Evolutionary conservation across 139 green algal species (phyloP), one percentile per base, ranked within the genome.

Genomic region (Eudorina sp.): DNA sequence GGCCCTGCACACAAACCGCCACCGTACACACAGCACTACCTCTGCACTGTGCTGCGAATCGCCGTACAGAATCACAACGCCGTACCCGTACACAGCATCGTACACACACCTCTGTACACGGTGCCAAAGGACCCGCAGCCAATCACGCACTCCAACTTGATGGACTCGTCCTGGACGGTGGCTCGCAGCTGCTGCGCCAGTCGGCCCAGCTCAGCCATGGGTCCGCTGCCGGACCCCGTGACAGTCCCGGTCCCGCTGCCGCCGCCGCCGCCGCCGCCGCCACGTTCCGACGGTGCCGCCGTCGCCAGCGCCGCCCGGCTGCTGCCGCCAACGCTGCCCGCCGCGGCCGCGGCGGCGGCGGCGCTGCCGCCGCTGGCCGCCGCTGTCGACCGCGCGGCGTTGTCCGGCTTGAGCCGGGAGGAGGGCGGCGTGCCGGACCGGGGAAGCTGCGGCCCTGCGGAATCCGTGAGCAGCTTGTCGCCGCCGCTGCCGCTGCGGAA

Each of bases 41-140:
- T n/a, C n/a, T n/a, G n/a, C n/a, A n/a, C n/a, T n/a, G n/a, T n/a
- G n/a, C n/a, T n/a, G n/a, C n/a, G n/a, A n/a, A n/a, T n/a, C n/a
- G n/a, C n/a, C n/a, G n/a, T n/a, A n/a, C n/a, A n/a, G n/a, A n/a
- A n/a, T n/a, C n/a, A n/a, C n/a, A n/a, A n/a, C n/a, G n/a, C n/a
- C n/a, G n/a, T n/a, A n/a, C n/a, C n/a, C n/a, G n/a, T n/a, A n/a
- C n/a, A n/a, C n/a, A n/a, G n/a, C n/a, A n/a, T n/a, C 34, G 5
- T 36, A 36, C 40, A 9, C 81, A 9, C 27, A 79, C 84, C 84
- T 69, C 46, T 43, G 58, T 84, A 85, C 40, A 89, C 84, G 2
- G 73, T 89, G 31, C 66, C 62, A 46, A 79, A 89, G 0, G 55
- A 58, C 7, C 84, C 84, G n/a, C 19, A 62, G 0, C 84, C 84